These are phyloP conservation scores for Starmerella scarabaei DNA, from an alignment of 805 yeast species.

Conservation along the genomic window DNA sequence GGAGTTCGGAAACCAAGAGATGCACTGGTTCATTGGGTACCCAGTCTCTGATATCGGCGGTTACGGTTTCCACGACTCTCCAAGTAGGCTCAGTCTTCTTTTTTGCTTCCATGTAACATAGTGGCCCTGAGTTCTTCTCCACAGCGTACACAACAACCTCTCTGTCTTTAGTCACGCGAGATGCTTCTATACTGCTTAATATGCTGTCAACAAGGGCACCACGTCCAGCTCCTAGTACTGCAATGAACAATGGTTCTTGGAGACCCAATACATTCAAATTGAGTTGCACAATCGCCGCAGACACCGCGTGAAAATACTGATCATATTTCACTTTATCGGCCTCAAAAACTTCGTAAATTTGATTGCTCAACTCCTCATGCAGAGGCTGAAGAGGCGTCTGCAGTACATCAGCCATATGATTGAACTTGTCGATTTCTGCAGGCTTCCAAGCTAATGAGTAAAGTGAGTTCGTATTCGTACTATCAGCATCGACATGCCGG, in stretches of 20 bases:
- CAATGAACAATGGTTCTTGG: constrained; percentile 19
- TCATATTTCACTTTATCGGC: constrained; percentile 56
- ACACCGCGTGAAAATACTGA: constrained; percentile 52
- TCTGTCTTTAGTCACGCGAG: constrained; percentile 16
- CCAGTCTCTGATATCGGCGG: constrained; percentile 50
- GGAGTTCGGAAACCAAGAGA: constrained; percentile 62
- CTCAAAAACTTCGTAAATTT: constrained; percentile 59
- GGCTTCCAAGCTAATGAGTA: neutral
- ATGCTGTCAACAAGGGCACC: constrained; percentile 63
- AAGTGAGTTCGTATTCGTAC: neutral
- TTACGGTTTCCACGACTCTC: constrained; percentile 41
- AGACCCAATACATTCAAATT: neutral
- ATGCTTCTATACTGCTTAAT: constrained; percentile 30
- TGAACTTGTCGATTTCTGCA: neutral
- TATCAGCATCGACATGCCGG: constrained; percentile 12
- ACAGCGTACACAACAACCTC: constrained; percentile 39
- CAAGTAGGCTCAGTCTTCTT: constrained; percentile 36
- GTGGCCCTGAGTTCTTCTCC: constrained; percentile 59
- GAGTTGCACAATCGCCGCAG: constrained; percentile 35
- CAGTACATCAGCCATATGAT: constrained; percentile 30
- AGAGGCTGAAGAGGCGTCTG: constrained; percentile 67
- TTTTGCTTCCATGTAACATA: constrained; percentile 35
- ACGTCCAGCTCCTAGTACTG: constrained; percentile 77
- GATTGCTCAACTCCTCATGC: constrained; percentile 40
- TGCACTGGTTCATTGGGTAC: constrained; percentile 32